phyloP scores from a whole-genome alignment of 164 flowering plant genomes.

The Santalum album region DNA sequence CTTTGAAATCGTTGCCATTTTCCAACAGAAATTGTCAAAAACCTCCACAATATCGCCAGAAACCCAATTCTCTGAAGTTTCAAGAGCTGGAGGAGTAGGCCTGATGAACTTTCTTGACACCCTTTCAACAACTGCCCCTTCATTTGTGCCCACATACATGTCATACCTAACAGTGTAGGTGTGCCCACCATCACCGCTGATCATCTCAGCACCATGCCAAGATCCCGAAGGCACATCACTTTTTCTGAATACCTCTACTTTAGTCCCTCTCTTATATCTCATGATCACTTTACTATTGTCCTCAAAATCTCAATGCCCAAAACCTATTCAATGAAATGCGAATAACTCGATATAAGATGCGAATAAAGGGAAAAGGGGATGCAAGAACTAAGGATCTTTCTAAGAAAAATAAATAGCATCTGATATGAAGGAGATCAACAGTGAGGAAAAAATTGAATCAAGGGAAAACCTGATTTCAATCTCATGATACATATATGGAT shows the following conservation, averaged over 20 bases:
- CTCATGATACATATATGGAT: no score
- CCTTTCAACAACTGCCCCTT: conserved; percentile 27
- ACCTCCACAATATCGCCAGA: conserved; percentile 72
- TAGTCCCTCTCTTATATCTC: conserved; percentile 62
- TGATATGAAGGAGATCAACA: background rate
- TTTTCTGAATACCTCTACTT: conserved; percentile 59
- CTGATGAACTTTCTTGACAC: conserved; percentile 58
- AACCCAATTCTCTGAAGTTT: conserved; percentile 30
- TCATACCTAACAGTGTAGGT: conserved; percentile 52
- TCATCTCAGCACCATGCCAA: conserved; percentile 63
- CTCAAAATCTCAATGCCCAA: conserved; percentile 5
- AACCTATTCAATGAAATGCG: conserved; percentile 7
- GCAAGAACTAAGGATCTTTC: background rate
- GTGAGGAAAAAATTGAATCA: no score
- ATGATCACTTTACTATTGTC: conserved; percentile 22
- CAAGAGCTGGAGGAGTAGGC: conserved; percentile 53
- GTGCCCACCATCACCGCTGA: conserved; percentile 77
- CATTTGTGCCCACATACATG: conserved; percentile 4
- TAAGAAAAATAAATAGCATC: no score
- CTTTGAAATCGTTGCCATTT: conserved; percentile 44
- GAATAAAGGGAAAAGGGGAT: background rate
- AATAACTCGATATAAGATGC: background rate
- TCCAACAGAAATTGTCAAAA: conserved; percentile 60
- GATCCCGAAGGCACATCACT: conserved; percentile 50
- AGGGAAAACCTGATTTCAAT: no score